Base-by-base conservation (phyloP, 257 asterid genomes). In the Fraxinus americana region DNA sequence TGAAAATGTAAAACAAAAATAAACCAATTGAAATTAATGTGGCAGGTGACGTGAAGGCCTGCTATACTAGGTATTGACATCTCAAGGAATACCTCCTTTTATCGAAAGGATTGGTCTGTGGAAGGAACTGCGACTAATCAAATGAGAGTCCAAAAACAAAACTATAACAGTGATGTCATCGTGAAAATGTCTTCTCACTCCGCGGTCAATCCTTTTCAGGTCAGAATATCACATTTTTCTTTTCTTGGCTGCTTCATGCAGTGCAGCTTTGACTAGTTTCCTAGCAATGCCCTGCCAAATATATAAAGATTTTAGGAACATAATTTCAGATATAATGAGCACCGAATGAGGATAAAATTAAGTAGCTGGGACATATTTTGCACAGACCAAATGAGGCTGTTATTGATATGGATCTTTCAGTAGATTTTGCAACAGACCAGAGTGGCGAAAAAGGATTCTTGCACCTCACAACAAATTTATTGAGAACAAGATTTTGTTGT, bases 151-250 rank as follows among this genome's bases (percentile, higher is more conserved):
- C 1, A 91, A 74, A 70, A 85, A 92, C 76, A 89, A 80, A 70
- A 92, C 94, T 78, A 90, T 83, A 25, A 92, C 97, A 0, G 93
- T 88, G 76, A 92, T 92, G 81, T 92, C 97, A 4, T 92, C 97
- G 30, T 92, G 97, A 61, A 89, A 92, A 76, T 91, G 97, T 72
- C 97, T n/a, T n/a, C 97, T 85, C 78, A 91, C 89, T 38, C 97
- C 97, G 68, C 91, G 74, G 23, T 85, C 92, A 38, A 92, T 84
- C 78, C 87, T 89, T 75, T 86, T 84, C 84, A 92, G 86, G 86
- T 92, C 95, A 0, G 95, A 83, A 38, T 88, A 92, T 84, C 96
- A 86, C 92, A 88, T 90, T 82, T 92, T 97, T 81, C 97, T 79
- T 71, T 89, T 89, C 90, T 88, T 91, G 13, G 96, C 94, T 7